phyloP scores from a whole-genome alignment of 2,329 filamentous ascomycete species.

The Alternaria tenuissima region DNA sequence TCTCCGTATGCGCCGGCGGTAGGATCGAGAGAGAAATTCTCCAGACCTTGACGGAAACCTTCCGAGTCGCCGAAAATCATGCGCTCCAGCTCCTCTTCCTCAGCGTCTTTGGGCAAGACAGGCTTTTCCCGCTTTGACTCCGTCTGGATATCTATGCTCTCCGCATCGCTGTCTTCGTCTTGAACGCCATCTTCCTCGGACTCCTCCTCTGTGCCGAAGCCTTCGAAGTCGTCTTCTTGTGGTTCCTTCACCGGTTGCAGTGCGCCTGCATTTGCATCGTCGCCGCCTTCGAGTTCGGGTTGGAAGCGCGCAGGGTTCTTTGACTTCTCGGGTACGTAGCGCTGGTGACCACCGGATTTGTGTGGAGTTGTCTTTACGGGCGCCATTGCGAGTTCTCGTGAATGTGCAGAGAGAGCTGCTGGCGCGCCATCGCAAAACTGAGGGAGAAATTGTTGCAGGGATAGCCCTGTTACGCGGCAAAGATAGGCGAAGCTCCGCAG shows the following conservation, averaged over 20 bases:
- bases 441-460: slow-evolving; percentile 46
- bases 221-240: slow-evolving; percentile 36
- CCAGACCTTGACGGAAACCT: slow-evolving; percentile 81
- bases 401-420: slow-evolving; percentile 22
- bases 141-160: slow-evolving; percentile 31
- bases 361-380: slow-evolving; percentile 35
- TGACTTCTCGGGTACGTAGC: slow-evolving; percentile 28
- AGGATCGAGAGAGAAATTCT: slow-evolving; percentile 60
- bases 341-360: slow-evolving; percentile 31
- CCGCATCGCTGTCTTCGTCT: slow-evolving; percentile 25
- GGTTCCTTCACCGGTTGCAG: slow-evolving; percentile 30
- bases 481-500: slow-evolving; percentile 27
- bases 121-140: slow-evolving; percentile 36
- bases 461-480: slow-evolving; percentile 25
- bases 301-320: slow-evolving; percentile 21
- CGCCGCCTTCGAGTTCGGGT: slow-evolving; percentile 29
- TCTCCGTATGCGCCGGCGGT: slow-evolving; percentile 42
- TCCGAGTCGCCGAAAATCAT: slow-evolving; percentile 86
- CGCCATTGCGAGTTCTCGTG: slow-evolving; percentile 36
- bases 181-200: slow-evolving; percentile 11
- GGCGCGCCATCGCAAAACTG: slow-evolving; percentile 32
- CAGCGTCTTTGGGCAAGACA: slow-evolving; percentile 73
- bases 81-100: slow-evolving; percentile 85
- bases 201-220: slow-evolving; percentile 30
- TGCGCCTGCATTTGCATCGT: slow-evolving; percentile 34